A percentile compares a stretch with the other conserved stretches of the same genome.
Conservation (phyloP, 768 basidiomycete species). For the Butyriboletus loyo region DNA sequence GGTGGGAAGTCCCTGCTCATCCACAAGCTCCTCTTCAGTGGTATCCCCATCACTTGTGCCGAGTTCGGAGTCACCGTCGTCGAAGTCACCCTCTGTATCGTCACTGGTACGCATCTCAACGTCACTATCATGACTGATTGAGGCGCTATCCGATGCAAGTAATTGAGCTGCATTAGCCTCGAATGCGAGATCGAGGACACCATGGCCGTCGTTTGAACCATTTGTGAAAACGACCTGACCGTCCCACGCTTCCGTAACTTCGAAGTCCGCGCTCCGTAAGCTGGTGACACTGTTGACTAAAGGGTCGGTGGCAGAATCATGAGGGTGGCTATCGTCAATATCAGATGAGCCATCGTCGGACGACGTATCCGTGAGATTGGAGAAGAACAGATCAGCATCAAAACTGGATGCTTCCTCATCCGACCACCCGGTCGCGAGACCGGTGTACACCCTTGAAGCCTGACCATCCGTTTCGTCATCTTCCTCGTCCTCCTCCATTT, state of each 20-base stretch:
- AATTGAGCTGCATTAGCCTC: constrained; percentile 58
- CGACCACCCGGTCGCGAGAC: constrained; percentile 74
- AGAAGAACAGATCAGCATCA: constrained; percentile 83
- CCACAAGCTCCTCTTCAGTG: constrained; percentile 83
- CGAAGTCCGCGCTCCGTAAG: constrained; percentile 43
- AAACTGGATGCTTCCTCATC: constrained; percentile 75
- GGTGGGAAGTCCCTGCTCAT: constrained; percentile 67
- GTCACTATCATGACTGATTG: constrained; percentile 52
- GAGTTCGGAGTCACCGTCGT: constrained; percentile 47
- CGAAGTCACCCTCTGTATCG: constrained; percentile 28
- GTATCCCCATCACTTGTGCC: constrained; percentile 68
- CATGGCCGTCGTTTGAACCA: constrained; percentile 46
- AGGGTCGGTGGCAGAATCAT: constrained; percentile 28
- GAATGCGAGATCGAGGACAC: constrained; percentile 66
- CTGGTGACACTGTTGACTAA: constrained; percentile 30
- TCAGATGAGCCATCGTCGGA: constrained; percentile 35
- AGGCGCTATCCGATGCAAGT: constrained; percentile 46
- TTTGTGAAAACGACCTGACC: constrained; percentile 75
- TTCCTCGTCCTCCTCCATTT: constrained; percentile 38
- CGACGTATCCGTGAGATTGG: constrained; percentile 64
- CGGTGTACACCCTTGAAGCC: constrained; percentile 47
- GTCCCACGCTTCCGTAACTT: constrained; percentile 71
- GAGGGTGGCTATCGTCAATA: constrained; percentile 47
- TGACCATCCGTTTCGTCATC: constrained; percentile 48
- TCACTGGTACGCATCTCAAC: constrained; percentile 43